Conservation (phyloP, 495 filamentous ascomycete genomes). For the Xylaria curta region DNA sequence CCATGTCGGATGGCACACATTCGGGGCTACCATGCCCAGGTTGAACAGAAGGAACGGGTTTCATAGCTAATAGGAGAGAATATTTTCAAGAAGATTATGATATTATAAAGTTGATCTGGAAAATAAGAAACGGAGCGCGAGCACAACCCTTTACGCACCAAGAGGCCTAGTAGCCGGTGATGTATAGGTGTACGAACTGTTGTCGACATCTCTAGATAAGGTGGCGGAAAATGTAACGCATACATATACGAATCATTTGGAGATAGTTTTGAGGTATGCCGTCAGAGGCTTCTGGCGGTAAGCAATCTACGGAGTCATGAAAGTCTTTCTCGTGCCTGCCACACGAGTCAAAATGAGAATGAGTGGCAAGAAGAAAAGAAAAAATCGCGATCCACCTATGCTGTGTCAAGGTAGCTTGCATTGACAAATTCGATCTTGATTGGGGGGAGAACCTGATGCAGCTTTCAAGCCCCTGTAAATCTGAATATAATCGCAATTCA, state of each 20-base stretch:
- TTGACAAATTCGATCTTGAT: constrained; percentile 5
- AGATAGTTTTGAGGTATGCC: not conserved
- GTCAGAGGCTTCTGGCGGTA: not conserved
- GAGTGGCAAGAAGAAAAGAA: constrained; percentile 12
- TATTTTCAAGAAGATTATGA: not conserved
- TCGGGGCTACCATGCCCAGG: not conserved
- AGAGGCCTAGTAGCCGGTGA: not conserved
- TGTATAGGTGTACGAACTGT: not conserved
- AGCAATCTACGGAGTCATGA: not conserved
- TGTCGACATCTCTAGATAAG: not conserved
- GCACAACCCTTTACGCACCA: not conserved
- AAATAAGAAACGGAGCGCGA: not conserved
- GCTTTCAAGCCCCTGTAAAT: not conserved
- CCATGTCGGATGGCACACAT: not conserved
- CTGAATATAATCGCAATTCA: not conserved
- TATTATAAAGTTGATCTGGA: not conserved
- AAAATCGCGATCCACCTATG: constrained; percentile 1
- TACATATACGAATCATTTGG: constrained; percentile 5
- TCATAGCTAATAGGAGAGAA: not conserved
- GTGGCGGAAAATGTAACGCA: not conserved
- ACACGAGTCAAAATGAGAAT: not conserved
- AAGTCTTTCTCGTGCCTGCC: not conserved
- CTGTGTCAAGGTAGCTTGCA: not conserved
- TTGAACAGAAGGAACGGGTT: not conserved
- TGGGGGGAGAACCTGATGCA: not conserved